Evolutionary conservation across 768 basidiomycete species (phyloP), one percentile per base, ranked within the genome.

Genomic region (Tylopilus sp.): DNA sequence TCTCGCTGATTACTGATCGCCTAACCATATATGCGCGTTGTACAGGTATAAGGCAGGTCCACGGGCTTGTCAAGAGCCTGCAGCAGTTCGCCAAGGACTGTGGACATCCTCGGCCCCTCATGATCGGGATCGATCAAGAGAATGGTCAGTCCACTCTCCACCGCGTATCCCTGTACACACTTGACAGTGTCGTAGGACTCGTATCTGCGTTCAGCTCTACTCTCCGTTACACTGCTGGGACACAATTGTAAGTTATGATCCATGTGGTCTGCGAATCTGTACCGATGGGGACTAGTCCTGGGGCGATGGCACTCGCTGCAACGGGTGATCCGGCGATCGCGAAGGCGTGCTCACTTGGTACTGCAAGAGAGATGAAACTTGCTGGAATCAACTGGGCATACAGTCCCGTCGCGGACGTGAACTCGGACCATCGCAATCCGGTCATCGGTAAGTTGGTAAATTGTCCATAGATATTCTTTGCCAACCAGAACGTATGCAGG

Each of bases 61-160:
- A 76, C 4, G 55, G 54, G 12, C 68, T 88, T 14, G 68, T 85
- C 6, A 66, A 63, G 24, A 71, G 75, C 33, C 63, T 88, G 31
- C 86, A 87, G 59, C 57, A 59, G 24, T 60, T 84, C 12, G 85
- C 87, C 4, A 78, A 76, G 52, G 74, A 79, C 25, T 74, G 80
- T 1, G 80, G 85, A 0, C 86, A 88, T 45, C 55, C 61, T 13
- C 68, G 58, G 9, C 86, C 84, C 1, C 70, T 88, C 24, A 72
- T 87, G 60, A 81, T 87, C 38, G 86, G 86, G 1, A 87, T 79
- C 17, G 86, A 88, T 70, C 87, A 87, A 64, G 87, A 89, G 63
- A 86, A 86, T 59, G 87, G 86, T 81, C n/a, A 6, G 56, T 46
- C 4, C 13, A 14, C n/a, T 16, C 7, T 28, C 6, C n/a, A n/a